These are phyloP conservation scores for Brasilioporus rufonigricans DNA, from an alignment of 768 basidiomycete species.

Conservation along the genomic window DNA sequence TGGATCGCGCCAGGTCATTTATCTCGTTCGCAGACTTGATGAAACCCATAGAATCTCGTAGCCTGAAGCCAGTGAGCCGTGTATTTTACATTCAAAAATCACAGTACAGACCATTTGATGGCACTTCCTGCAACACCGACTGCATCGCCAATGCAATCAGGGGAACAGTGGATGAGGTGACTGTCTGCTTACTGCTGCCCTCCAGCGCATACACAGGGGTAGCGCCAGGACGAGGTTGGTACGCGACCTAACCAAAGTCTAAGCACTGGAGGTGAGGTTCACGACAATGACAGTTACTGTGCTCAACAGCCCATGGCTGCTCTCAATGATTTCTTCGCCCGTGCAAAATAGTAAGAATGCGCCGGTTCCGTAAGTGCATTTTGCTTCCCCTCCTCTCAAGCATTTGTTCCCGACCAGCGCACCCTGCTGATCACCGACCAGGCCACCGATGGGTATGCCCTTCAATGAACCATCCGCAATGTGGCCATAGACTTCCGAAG, in stretches of 20 bases:
- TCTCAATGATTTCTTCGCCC: slow-evolving; percentile 81
- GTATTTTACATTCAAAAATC: not conserved
- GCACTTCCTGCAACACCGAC: slow-evolving; percentile 95
- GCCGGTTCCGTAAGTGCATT: slow-evolving; percentile 98
- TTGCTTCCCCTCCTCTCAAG: slow-evolving; percentile 85
- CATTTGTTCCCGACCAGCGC: slow-evolving; percentile 97
- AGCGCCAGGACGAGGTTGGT: slow-evolving; percentile 74
- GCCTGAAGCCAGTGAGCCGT: slow-evolving; percentile 39
- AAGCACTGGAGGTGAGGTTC: not conserved
- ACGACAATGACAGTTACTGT: slow-evolving; percentile 51
- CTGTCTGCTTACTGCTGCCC: slow-evolving; percentile 73
- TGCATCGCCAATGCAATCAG: slow-evolving; percentile 24
- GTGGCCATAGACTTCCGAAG: slow-evolving; percentile 88
- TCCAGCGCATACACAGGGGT: slow-evolving; percentile 92
- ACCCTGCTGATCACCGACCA: slow-evolving; percentile 98
- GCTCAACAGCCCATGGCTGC: slow-evolving; percentile 82
- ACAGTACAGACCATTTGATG: slow-evolving; percentile 70
- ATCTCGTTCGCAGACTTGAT: slow-evolving; percentile 81
- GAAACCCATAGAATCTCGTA: slow-evolving; percentile 86
- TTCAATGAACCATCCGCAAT: slow-evolving; percentile 63
- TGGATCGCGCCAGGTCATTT: slow-evolving; percentile 78
- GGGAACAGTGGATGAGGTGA: not conserved
- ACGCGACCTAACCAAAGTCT: slow-evolving; percentile 62
- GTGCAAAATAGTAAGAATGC: slow-evolving; percentile 97
- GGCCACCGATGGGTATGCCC: slow-evolving; percentile 84